A percentile compares a stretch with the other conserved stretches of the same genome.
Conservation (phyloP, 352 stramenopile genomes). For the Phytophthora sp. region DNA sequence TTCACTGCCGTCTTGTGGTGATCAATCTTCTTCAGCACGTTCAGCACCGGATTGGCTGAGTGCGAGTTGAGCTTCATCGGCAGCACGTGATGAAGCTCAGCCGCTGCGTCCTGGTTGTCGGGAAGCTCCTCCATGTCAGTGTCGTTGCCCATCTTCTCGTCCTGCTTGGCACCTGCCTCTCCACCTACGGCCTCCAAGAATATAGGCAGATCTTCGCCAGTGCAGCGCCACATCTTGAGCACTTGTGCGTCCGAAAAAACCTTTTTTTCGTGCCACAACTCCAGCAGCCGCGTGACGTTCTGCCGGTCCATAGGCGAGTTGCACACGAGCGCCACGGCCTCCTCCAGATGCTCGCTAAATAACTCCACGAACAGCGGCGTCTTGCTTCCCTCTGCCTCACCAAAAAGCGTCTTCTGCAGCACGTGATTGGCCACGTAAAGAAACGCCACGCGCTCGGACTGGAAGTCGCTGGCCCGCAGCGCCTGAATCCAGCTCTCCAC, state of each 20-base stretch:
- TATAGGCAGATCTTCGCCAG: conserved; percentile 67
- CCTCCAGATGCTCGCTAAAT: conserved; percentile 56
- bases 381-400: conserved; percentile 24
- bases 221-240: conserved; percentile 80
- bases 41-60: conserved; percentile 73
- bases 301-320: conserved; percentile 86
- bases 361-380: conserved; percentile 38
- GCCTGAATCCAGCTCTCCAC: conserved; percentile 69
- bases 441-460: conserved; percentile 82
- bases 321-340: conserved; percentile 82
- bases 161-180: conserved; percentile 12
- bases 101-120: conserved; percentile 38
- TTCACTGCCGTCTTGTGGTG: conserved; percentile 71
- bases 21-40: conserved; percentile 85
- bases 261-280: conserved; percentile 82
- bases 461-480: conserved; percentile 74
- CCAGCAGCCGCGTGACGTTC: conserved; percentile 72
- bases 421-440: conserved; percentile 89
- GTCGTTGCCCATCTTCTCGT: neutral
- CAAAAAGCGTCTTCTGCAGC: conserved; percentile 72
- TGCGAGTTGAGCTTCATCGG: conserved; percentile 83
- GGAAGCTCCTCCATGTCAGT: conserved; percentile 32
- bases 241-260: conserved; percentile 62
- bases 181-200: conserved; percentile 49
- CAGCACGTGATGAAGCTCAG: conserved; percentile 49